Percentiles rank a stretch among this genome's conserved stretches.
These are phyloP conservation scores for Sisymbrium altissimum DNA, from an alignment of 345 rosid genomes.

Conservation along the genomic window DNA sequence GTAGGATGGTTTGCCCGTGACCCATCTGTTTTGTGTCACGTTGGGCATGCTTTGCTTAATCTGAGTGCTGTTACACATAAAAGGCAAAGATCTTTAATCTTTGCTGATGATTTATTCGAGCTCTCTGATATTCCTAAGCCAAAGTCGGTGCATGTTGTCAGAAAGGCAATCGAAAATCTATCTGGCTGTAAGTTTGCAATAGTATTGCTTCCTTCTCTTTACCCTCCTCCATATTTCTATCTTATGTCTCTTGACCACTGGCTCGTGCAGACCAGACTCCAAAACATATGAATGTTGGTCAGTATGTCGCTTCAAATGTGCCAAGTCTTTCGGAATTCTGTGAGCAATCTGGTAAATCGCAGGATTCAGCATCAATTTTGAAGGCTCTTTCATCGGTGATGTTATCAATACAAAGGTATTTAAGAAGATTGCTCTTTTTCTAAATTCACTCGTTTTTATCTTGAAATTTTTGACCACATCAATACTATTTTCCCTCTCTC, in stretches of 20 bases:
- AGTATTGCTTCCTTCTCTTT: background rate
- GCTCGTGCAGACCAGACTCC: slow-evolving; percentile 64
- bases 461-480: background rate
- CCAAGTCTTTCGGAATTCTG: slow-evolving; percentile 61
- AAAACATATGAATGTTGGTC: slow-evolving; percentile 59
- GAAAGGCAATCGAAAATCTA: slow-evolving; percentile 67
- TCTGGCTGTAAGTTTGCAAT: slow-evolving; percentile 76
- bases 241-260: slow-evolving; percentile 10
- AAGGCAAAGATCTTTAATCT: slow-evolving; percentile 55
- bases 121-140: slow-evolving; percentile 74
- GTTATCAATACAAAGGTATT: slow-evolving; percentile 70
- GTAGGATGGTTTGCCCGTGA: slow-evolving; percentile 88
- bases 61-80: slow-evolving; percentile 56
- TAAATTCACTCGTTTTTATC: background rate
- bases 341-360: slow-evolving; percentile 46
- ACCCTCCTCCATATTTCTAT: background rate
- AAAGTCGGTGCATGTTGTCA: slow-evolving; percentile 59
- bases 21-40: slow-evolving; percentile 62
- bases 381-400: slow-evolving; percentile 74
- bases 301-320: slow-evolving; percentile 62
- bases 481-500: background rate
- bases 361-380: slow-evolving; percentile 50
- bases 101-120: slow-evolving; percentile 88
- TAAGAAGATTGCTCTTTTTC: background rate
- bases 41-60: slow-evolving; percentile 70